Conservation (phyloP, 2,329 filamentous ascomycete species). For the Fusarium chaquense region DNA sequence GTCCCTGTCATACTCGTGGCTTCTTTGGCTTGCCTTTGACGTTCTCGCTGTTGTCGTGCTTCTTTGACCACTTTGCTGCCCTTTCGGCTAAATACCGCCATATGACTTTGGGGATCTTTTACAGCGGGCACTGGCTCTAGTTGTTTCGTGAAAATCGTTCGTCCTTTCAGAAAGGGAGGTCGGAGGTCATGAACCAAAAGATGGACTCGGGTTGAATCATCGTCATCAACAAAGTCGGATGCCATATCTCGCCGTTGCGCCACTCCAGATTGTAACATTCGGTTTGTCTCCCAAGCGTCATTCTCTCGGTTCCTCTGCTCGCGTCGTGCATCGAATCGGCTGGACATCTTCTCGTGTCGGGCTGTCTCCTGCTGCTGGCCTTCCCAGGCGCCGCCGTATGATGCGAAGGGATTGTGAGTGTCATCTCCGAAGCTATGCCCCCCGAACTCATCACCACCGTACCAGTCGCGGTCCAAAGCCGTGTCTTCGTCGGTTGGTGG, state of each 20-base stretch:
- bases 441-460: conserved; percentile 85
- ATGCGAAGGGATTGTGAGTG: conserved; percentile 90
- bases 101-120: conserved; percentile 93
- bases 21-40: conserved; percentile 93
- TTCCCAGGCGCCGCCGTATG: conserved; percentile 80
- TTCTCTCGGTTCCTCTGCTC: conserved; percentile 93
- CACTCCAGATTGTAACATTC: conserved; percentile 96
- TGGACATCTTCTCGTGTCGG: conserved; percentile 83
- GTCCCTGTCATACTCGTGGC: conserved; percentile 95
- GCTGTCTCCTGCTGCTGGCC: conserved; percentile 81
- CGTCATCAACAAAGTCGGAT: conserved; percentile 83
- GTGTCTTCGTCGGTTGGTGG: conserved; percentile 77
- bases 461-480: conserved; percentile 92
- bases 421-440: conserved; percentile 89
- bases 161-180: conserved; percentile 93
- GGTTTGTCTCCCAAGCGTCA: conserved; percentile 98
- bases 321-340: conserved; percentile 74
- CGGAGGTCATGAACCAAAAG: conserved; percentile 92
- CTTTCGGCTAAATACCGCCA: conserved; percentile 97
- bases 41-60: conserved; percentile 88
- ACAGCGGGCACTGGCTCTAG: conserved; percentile 94
- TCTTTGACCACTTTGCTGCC: conserved; percentile 95
- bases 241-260: conserved; percentile 88
- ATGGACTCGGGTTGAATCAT: conserved; percentile 90
- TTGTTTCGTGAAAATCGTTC: conserved; percentile 97